Evolutionary conservation across 129 eudicot genomes (phyloP), one percentile per base, ranked within the genome.

Genomic region (Centella asiatica): DNA sequence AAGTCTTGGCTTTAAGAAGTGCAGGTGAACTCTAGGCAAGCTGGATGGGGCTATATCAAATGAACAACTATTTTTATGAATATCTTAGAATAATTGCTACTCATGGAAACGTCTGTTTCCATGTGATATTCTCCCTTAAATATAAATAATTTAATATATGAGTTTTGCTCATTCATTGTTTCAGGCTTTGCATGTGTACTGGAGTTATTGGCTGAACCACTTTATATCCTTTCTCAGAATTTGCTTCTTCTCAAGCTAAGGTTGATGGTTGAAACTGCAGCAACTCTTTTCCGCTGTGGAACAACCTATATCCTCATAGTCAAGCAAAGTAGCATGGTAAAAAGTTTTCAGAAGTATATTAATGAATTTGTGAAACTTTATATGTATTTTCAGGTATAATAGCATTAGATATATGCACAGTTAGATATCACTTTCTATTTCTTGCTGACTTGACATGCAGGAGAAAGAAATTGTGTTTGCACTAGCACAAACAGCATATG

Each of bases 121-220:
- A 48, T 40, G 40, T 24, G 40, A 56, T 49, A 55, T 22, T 25
- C 7, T 32, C 6, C 26, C 36, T 40, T 6, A 18, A n/a, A 19
- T 13, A 8, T 23, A 31, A 32, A 29, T n/a, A 31, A 31, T n/a
- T 32, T 27, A 27, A 26, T 67, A 31, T 22, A 23, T n/a, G 47
- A 26, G 24, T 29, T 53, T 36, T 19, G 40, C 57, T 77, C 51
- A 18, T 62, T 60, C 44, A 2, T 5, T 45, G 57, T 34, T 64
- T 69, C 82, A 87, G 99, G 89, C 42, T 72, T 87, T 69, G 87
- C 93, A 40, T 93, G 99, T 71, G 62, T 82, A 31, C 70, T 93
- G 62, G 99, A 93, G 86, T 89, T 85, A 17, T 68, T 87, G 72
- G 96, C 99, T 15, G 99, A 93, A 63, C 99, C 99, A 18, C 80